Conservation (phyloP, 2,329 filamentous ascomycete species). For the Didymella exigua region DNA sequence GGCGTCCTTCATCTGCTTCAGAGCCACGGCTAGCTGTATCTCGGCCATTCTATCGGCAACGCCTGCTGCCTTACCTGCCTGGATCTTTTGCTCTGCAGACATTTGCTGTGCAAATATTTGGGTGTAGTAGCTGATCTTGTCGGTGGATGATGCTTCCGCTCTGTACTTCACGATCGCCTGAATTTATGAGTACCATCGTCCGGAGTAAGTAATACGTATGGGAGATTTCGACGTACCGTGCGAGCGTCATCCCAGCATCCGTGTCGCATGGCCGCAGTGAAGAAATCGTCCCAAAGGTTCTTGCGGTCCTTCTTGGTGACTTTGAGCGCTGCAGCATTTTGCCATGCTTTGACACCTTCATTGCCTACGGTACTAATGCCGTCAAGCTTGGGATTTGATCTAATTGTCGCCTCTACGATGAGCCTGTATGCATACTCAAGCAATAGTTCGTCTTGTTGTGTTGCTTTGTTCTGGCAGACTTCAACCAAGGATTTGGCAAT, state of each 20-base stretch:
- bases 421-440: slow-evolving; percentile 38
- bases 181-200: neutral
- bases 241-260: slow-evolving; percentile 46
- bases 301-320: slow-evolving; percentile 29
- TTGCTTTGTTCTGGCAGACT: slow-evolving; percentile 29
- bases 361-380: slow-evolving; percentile 25
- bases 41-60: slow-evolving; percentile 20
- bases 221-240: slow-evolving; percentile 27
- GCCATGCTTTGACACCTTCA: slow-evolving; percentile 34
- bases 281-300: slow-evolving; percentile 37
- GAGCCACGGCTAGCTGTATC: slow-evolving; percentile 30
- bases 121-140: slow-evolving; percentile 34
- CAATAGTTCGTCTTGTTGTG: slow-evolving; percentile 32
- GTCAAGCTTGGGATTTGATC: neutral
- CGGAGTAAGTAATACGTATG: neutral
- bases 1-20: slow-evolving; percentile 35
- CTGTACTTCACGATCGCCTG: slow-evolving; percentile 40
- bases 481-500: slow-evolving; percentile 21
- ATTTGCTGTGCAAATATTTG: slow-evolving; percentile 39
- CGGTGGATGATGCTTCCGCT: slow-evolving; percentile 31
- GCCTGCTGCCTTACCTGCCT: slow-evolving; percentile 2
- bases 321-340: slow-evolving; percentile 35
- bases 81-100: slow-evolving; percentile 32
- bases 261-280: slow-evolving; percentile 34
- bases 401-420: slow-evolving; percentile 27